These are phyloP conservation scores for Trametes meyenii DNA, from an alignment of 768 basidiomycete species.

Conservation along the genomic window DNA sequence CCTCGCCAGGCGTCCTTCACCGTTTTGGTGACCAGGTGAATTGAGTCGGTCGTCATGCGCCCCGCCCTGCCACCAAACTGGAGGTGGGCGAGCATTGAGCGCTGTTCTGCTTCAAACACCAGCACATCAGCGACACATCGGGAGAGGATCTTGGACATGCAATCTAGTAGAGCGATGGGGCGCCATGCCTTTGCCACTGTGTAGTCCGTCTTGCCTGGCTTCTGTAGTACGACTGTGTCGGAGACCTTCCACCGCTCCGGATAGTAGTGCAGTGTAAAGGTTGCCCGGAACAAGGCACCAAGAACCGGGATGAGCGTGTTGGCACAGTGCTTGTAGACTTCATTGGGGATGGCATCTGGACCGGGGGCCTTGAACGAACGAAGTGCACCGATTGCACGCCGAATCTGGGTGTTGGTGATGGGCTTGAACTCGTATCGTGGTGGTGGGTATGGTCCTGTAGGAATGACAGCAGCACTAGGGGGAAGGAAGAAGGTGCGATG, in stretches of 20 bases:
- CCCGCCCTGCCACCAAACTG: slow-evolving; percentile 34
- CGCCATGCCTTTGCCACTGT: slow-evolving; percentile 36
- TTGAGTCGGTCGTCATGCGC: slow-evolving; percentile 26
- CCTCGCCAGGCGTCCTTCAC: slow-evolving; percentile 29
- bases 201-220: slow-evolving; percentile 43
- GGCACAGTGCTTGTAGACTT: slow-evolving; percentile 33
- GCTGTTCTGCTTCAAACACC: slow-evolving; percentile 5
- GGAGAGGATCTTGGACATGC: slow-evolving; percentile 28
- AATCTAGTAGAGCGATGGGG: slow-evolving; percentile 41
- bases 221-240: slow-evolving; percentile 37
- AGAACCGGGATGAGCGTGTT: slow-evolving; percentile 33
- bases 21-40: slow-evolving; percentile 25
- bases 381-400: slow-evolving; percentile 29
- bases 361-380: slow-evolving; percentile 40
- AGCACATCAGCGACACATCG: slow-evolving; percentile 24
- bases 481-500: slow-evolving; percentile 35
- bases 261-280: slow-evolving; percentile 28
- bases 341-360: slow-evolving; percentile 36
- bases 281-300: slow-evolving; percentile 33
- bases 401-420: slow-evolving; percentile 35
- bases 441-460: slow-evolving; percentile 28
- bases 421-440: slow-evolving; percentile 24
- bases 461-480: background rate
- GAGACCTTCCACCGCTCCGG: slow-evolving; percentile 29
- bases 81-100: slow-evolving; percentile 15